Evolutionary conservation across 2,329 filamentous ascomycete species (phyloP), one percentile per base, ranked within the genome.

Genomic region (Clathrospora elynae): DNA sequence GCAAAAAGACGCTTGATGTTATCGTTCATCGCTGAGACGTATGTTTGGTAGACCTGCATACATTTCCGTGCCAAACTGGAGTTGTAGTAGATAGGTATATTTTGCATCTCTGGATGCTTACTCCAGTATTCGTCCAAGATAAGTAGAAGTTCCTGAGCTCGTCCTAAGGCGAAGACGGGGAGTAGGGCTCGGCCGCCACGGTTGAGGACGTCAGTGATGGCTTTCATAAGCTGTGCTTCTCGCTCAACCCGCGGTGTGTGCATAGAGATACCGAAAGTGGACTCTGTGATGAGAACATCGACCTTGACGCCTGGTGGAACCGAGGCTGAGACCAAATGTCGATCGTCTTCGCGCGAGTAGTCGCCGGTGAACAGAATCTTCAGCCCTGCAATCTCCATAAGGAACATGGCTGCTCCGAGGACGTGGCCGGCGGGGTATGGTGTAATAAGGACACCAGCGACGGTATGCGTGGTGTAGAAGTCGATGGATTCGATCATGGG

Each of bases 21-120:
- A 64, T 97, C 92, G 68, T 99, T 99, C 93, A 99, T 99, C 41
- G 91, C 90, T 34, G 91, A 90, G 34, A 97, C 90, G 62, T 97
- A 99, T 1, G 93, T 99, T 69, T 97, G 93, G 67, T 99, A 99
- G 3, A 97, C 90, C 19, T 96, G 83, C 93, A 99, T 99, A 74
- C 93, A 99, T 71, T 96, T 93, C 51, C 92, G 80, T 1, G 93
- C 93, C 28, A 97, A 82, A 61, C 95, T 96, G 61, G 89, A 93
- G 40, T 95, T 95, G 70, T 97, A 99, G 75, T 97, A 99, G 50
- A 99, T 97, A 4, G 93, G 93, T 23, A 88, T 86, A 55, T 88
- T 90, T 54, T 96, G 91, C 55, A 86, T 90, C 58, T 96, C 91
- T 1, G 83, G 75, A 63, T 99, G 92, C 42, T 90, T 88, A 51